A percentile compares a stretch with the other conserved stretches of the same genome.
These are phyloP conservation scores for Ceratopteris richardii DNA, from an alignment of 75 land plant genomes.

Conservation along the genomic window DNA sequence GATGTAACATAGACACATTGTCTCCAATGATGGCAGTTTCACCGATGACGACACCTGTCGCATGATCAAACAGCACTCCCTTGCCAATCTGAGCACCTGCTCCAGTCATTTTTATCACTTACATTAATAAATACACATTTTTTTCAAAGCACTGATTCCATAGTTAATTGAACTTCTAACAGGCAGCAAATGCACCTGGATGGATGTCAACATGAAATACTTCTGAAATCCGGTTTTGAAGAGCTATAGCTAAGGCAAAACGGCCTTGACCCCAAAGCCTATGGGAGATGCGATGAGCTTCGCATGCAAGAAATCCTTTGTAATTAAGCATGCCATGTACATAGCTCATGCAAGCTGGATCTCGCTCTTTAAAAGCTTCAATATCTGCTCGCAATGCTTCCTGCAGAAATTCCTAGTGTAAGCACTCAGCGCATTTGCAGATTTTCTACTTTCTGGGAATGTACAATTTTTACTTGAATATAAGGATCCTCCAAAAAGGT, in stretches of 20 bases:
- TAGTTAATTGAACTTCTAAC: no score
- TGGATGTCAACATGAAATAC: conserved; percentile 38
- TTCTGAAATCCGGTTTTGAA: conserved; percentile 16
- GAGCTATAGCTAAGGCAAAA: conserved; percentile 26
- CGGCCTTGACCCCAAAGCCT: conserved; percentile 38
- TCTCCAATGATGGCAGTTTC: conserved; percentile 39
- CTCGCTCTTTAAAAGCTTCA: conserved; percentile 16
- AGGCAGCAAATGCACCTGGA: conserved; percentile 6
- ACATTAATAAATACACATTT: conserved; percentile 31
- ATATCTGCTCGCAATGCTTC: conserved; percentile 17
- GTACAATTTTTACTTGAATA: conserved; percentile 15
- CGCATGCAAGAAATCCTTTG: conserved; percentile 26
- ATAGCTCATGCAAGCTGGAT: conserved; percentile 21
- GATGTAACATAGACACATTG: conserved; percentile 33
- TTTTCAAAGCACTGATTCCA: no score
- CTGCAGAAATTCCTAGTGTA: conserved; percentile 1
- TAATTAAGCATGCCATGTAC: conserved; percentile 19
- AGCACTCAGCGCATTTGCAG: no score
- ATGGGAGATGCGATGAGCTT: conserved; percentile 35
- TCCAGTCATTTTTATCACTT: conserved; percentile 34
- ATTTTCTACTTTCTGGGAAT: no score
- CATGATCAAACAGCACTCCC: conserved; percentile 30
- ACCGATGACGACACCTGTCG: conserved; percentile 38
- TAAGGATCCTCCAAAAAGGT: conserved; percentile 27
- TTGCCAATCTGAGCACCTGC: conserved; percentile 34